phyloP scores from a whole-genome alignment of 2,329 filamentous ascomycete species.

The Dactylellina sp. region DNA sequence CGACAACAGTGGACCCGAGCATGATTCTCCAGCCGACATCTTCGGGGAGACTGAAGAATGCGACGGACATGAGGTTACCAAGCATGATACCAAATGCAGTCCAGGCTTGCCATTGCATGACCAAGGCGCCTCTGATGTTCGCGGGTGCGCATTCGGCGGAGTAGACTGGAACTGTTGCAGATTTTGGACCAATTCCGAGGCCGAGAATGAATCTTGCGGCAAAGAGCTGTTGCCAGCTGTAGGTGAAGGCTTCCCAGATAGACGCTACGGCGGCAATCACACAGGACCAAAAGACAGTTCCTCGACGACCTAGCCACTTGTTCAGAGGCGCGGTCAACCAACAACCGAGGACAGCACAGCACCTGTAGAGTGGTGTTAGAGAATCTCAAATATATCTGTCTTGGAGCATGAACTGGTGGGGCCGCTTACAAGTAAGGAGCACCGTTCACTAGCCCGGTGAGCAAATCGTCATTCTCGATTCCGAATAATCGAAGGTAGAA shows the following conservation, averaged over 20 bases:
- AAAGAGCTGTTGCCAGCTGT: constrained; percentile 78
- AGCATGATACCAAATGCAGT: constrained; percentile 73
- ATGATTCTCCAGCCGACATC: constrained; percentile 74
- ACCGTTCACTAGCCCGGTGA: constrained; percentile 73
- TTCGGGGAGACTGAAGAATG: constrained; percentile 41
- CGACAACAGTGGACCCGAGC: constrained; percentile 75
- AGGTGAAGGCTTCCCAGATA: constrained; percentile 73
- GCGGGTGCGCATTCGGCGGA: constrained; percentile 79
- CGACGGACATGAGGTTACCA: constrained; percentile 69
- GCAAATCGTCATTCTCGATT: constrained; percentile 67
- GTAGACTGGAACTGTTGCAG: constrained; percentile 80
- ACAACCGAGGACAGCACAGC: constrained; percentile 76
- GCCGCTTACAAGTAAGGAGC: constrained; percentile 64
- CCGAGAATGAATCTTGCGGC: constrained; percentile 78
- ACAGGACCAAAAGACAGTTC: constrained; percentile 81
- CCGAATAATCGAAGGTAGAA: constrained; percentile 74
- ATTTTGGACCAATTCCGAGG: constrained; percentile 81
- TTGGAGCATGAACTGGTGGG: neutral
- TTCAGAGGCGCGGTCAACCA: constrained; percentile 78
- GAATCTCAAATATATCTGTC: neutral
- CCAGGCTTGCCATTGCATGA: constrained; percentile 86
- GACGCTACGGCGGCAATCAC: constrained; percentile 73
- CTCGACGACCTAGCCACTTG: constrained; percentile 75
- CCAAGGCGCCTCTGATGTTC: constrained; percentile 76
- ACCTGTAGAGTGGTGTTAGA: constrained; percentile 66